Base-by-base conservation (phyloP, 2,329 filamentous ascomycete genomes). In the Pezizomycotina sp. region DNA sequence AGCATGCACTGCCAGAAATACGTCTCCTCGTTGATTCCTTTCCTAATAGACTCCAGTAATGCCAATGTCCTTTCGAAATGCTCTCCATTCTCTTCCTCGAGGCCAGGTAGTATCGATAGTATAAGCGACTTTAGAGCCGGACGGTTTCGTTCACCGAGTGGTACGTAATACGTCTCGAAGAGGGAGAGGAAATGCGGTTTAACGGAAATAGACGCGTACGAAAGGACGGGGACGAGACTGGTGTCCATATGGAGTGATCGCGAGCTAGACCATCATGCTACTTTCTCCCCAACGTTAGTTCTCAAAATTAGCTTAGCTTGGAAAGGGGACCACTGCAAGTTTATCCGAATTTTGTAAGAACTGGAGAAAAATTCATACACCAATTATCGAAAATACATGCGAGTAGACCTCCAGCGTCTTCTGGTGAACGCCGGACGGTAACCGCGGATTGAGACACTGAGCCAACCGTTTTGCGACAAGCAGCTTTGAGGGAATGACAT, bases 1-100 rank as follows among this genome's bases (percentile, higher is more conserved):
- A 98, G 95, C 53, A 98, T 77, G 55, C 83, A 93, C 60, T 98
- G 89, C 89, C 89, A 98, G 56, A 95, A 98, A 56, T 89, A 93
- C 69, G 70, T 23, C 58, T 64, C 36, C 55, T 57, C 20, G 59
- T 69, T 46, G 63, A 64, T 35, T 58, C 60, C 46, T 67, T 60
- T 61, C 38, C 74, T 65, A 50, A 83, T 69, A 30, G 70, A 67
- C 40, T 89, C 77, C 29, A 95, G 56, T 6, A 92, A 70, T 39
- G 68, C 70, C 37, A 92, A 56, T 2, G 84, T 91, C 35, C 79
- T 70, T 45, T 95, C 86, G 56, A 95, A 98, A 54, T 98, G 91
- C 54, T 98, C 89, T 47, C 84, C 91, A 6, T 82, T 91, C 56
- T 95, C 89, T 48, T 98, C 89, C 56, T 98, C 89, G 2, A 98